Base-by-base conservation (phyloP, 2,329 filamentous ascomycete species). In the Colletotrichum spinosum region DNA sequence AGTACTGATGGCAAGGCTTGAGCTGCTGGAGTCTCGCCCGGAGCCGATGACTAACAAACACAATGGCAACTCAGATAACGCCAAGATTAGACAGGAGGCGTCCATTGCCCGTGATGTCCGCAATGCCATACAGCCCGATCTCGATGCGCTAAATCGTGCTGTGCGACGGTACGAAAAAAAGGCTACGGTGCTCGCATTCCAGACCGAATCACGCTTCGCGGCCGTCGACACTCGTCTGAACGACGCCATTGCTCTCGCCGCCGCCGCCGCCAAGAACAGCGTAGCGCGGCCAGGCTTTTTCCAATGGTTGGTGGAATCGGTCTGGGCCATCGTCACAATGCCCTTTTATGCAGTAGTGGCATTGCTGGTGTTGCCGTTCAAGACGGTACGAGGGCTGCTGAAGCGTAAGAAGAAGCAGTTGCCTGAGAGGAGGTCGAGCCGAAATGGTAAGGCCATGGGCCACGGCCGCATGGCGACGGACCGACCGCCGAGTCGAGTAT, bases 131-230 rank as follows among this genome's bases (percentile, higher is more conserved):
- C 91, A 94, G 69, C 90, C 93, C 0, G 93, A 97, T 65, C 84
- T 98, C 6, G 94, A 97, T 71, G 92, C 93, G 0, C 81, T 98
- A 38, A 96, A 94, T 71, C 90, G 95, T 52, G 94, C 95, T 4
- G 91, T 98, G 49, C 87, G 95, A 17, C 89, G 93, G 41, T 97
- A 97, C 72, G 95, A 98, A 80, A 97, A 97, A 79, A 92, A 94
- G 71, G 89, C 91, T 5, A 90, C 90, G 0, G 82, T 94, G 8
- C 86, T 94, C 35, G 86, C 92, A 9, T 84, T 91, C 59, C 90
- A 95, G 72, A 92, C 90, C 3, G 93, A 97, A 69, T 86, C 89
- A 8, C 87, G 91, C 33, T 86, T 97, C 63, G 85, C 88, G 45
- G 86, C 88, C 17, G 81, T 97, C 5, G 92, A 97, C 69, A 81